Evolutionary conservation across 768 basidiomycete species (phyloP), one percentile per base, ranked within the genome.

Genomic region (Daedaleopsis nitida): DNA sequence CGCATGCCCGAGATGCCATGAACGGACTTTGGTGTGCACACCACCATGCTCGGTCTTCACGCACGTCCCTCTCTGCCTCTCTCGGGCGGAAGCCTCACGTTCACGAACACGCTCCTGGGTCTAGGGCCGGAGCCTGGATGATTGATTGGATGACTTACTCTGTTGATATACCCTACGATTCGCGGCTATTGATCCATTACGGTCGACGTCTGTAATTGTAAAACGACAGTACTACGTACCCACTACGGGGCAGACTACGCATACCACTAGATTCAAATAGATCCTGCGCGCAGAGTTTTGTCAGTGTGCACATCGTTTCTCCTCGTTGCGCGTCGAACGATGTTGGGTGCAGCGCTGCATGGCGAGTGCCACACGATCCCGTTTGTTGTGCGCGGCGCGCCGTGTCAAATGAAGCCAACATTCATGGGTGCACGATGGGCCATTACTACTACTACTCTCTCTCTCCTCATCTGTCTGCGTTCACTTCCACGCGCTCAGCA

Each of bases 1-100:
- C 75, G 80, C 61, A 73, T 74, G 74, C 65, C 68, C 35, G 70
- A 74, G 49, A 49, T 60, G 57, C 66, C 66, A 27, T 71, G 60
- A 65, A 7, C 27, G 39, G 24, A 2, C 11, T 16, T 14, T 21
- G 4, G 27, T 32, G 27, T n/a, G n/a, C n/a, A 24, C 21, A 19
- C 14, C 42, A 43, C 42, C 42, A 14, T 43, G 11, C 16, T 21
- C 43, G 42, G n/a, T 39, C 16, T 59, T 53, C 53, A 60, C 48
- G 59, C 47, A 49, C 17, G 48, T n/a, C 52, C 8, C 54, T 13
- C 7, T 3, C 3, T 32, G 27, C 27, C 3, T 3, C 7, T 32
- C 27, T 32, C n/a, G n/a, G n/a, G n/a, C n/a, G n/a, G n/a, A n/a
- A n/a, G n/a, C n/a, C 27, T 32, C 27, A 32, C 27, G 27, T 3